Evolutionary conservation across 2,329 filamentous ascomycete species (phyloP), one percentile per base, ranked within the genome.

Genomic region (Beauveria australis): DNA sequence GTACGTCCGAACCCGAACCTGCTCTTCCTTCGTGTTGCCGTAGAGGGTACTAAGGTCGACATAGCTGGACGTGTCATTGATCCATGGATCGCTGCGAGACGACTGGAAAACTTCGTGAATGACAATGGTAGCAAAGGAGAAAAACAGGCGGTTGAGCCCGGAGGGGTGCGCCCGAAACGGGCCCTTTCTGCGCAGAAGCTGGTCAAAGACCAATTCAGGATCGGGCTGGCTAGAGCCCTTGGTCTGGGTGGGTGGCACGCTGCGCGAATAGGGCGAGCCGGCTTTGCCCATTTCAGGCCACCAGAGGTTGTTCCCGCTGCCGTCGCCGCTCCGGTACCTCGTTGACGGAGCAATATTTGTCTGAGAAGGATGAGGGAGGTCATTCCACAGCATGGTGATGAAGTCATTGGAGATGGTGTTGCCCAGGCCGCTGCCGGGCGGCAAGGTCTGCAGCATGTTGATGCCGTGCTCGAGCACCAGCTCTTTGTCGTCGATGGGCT

Each of bases 21-120:
- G 80, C 64, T 83, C 79, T 1, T 70, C 67, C 64, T 78, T 75
- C 58, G 78, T 79, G 62, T 78, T 79, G 9, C 80, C 80, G 62
- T 83, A 83, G n/a, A 83, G 67, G 7, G 80, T 63, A 9, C 33
- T 68, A 3, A 78, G 70, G 61, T 78, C 76, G 24, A 78, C 66
- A 63, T 78, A 78, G 1, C 76, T 78, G 1, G 75, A 76, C 2
- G 71, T 74, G 53, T 73, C 41, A 43, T 63, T 65, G 6, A 65
- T 40, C 3, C 53, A 55, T 9, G 58, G 48, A 22, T 68, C 3
- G 63, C 68, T 56, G 68, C 71, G 63, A 67, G 71, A 49, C 6
- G 65, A 77, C 48, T 74, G 70, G 64, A 78, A 78, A 52, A 77
- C 70, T 66, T 78, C 78, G 60, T 80, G 78, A 30, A 78, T 79